These are phyloP conservation scores for Agrostemma githago DNA, from an alignment of 148 eudicot species.

Conservation along the genomic window DNA sequence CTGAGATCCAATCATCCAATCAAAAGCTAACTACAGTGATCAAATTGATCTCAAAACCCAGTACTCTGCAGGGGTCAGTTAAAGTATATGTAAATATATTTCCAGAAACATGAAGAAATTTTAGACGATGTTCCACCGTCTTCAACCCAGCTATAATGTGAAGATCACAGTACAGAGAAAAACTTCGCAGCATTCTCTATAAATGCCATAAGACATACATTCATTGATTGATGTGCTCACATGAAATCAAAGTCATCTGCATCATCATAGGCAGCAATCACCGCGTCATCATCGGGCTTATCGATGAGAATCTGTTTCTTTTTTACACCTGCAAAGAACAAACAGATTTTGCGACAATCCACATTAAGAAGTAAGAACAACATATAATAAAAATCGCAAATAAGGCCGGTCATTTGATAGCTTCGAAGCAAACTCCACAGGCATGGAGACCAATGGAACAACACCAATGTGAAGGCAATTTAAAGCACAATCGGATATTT, in stretches of 20 bases:
- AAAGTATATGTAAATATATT: neutral
- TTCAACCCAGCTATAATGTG: neutral
- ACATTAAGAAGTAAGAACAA: neutral
- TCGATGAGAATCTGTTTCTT: conserved; percentile 82
- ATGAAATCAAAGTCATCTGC: conserved; percentile 83
- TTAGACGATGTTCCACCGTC: neutral
- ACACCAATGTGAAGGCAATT: neutral
- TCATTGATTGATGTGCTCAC: conserved; percentile 36
- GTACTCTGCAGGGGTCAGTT: neutral
- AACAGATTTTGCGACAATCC: neutral
- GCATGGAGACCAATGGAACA: neutral
- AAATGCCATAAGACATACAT: neutral
- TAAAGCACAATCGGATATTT: neutral
- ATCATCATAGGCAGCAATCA: conserved; percentile 43
- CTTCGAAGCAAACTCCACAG: neutral
- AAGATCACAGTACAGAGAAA: conserved; percentile 3
- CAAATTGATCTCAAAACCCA: conserved; percentile 2
- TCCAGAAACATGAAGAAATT: neutral
- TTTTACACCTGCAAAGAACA: conserved; percentile 51
- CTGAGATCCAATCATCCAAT: conserved; percentile 3
- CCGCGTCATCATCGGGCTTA: conserved; percentile 75
- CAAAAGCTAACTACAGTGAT: neutral
- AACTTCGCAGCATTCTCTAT: neutral
- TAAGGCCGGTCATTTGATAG: neutral
- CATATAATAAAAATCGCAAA: neutral